These are phyloP conservation scores for Ceratocystis cubensis DNA, from an alignment of 2,329 filamentous ascomycete species.

Conservation along the genomic window DNA sequence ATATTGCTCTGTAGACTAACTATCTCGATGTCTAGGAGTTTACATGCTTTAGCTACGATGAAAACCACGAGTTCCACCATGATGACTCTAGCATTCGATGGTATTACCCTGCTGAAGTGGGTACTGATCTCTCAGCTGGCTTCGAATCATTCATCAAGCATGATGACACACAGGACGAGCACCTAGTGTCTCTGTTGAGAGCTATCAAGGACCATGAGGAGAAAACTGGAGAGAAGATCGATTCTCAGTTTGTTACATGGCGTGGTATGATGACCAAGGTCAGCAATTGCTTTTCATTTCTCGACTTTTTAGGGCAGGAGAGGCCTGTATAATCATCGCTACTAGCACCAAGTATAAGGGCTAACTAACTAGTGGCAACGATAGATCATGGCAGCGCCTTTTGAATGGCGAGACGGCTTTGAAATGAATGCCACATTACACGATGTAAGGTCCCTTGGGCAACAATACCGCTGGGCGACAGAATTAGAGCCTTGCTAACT, in stretches of 20 bases:
- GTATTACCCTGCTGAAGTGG: slow-evolving; percentile 67
- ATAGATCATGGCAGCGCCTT: slow-evolving; percentile 75
- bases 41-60: slow-evolving; percentile 84
- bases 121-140: slow-evolving; percentile 63
- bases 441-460: slow-evolving; percentile 45
- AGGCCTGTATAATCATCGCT: too few relatives aligned
- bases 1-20: too few relatives aligned
- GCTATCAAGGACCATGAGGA: slow-evolving; percentile 64
- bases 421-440: slow-evolving; percentile 92
- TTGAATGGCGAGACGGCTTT: slow-evolving; percentile 72
- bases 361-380: slow-evolving; percentile 16
- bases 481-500: neutral
- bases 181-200: slow-evolving; percentile 70
- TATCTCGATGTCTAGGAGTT: slow-evolving; percentile 52
- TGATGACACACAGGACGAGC: slow-evolving; percentile 72
- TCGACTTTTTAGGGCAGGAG: neutral
- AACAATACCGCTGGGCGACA: neutral
- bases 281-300: neutral
- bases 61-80: slow-evolving; percentile 61
- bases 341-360: neutral
- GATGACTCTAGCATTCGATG: slow-evolving; percentile 73
- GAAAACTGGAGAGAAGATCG: slow-evolving; percentile 51
- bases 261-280: slow-evolving; percentile 98
- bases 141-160: slow-evolving; percentile 74
- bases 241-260: slow-evolving; percentile 81